Conservation (phyloP, 163 green algal species). For the Smithsoniella earleae region DNA sequence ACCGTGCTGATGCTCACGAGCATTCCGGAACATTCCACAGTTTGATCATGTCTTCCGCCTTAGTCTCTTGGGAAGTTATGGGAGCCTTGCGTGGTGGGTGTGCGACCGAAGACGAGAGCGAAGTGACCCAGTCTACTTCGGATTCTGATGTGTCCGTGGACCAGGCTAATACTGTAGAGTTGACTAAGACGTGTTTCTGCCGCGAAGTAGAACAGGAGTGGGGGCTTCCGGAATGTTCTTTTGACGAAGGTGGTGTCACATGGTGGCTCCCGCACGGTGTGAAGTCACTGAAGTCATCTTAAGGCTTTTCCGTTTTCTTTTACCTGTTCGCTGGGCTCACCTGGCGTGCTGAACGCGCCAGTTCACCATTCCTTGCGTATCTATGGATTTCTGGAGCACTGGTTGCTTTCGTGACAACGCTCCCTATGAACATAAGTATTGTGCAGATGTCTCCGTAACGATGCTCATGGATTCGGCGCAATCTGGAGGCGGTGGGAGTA, state of each 20-base stretch:
- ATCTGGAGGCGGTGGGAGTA: background rate
- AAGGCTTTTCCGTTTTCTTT: background rate
- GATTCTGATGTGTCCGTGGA: no score
- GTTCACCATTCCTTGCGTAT: background rate
- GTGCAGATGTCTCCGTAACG: conserved; percentile 21
- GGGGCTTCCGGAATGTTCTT: background rate
- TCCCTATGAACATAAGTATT: background rate
- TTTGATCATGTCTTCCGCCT: background rate
- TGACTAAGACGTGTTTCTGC: conserved; percentile 19
- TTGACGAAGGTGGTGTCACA: background rate
- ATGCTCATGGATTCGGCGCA: conserved; percentile 3
- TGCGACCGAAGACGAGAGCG: no score
- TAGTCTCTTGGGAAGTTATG: background rate
- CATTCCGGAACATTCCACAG: background rate
- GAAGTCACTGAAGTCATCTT: background rate
- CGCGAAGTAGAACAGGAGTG: conserved; percentile 1
- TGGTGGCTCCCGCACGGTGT: conserved; percentile 24
- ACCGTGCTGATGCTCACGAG: background rate
- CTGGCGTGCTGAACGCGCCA: background rate
- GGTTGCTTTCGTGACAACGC: background rate
- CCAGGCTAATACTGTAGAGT: no score
- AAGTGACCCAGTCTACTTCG: no score
- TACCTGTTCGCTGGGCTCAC: background rate
- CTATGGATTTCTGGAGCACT: background rate
- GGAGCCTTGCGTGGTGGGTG: no score